phyloP scores from a whole-genome alignment of 2,329 filamentous ascomycete genomes.

The Arthrobotrys iridis region DNA sequence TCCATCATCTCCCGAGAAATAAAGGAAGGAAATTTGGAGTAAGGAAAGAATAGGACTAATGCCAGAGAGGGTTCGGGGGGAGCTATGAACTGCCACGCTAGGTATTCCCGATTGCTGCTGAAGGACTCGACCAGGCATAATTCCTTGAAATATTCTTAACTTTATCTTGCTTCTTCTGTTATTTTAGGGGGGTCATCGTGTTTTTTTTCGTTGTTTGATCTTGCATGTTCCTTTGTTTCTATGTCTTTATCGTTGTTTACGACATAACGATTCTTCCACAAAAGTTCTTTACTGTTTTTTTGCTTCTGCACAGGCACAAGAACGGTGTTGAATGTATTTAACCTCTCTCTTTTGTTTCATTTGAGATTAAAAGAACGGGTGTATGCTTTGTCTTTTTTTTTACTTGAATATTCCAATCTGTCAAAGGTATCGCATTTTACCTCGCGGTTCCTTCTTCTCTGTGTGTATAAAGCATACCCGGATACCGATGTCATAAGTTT shows the following conservation, averaged over 20 bases:
- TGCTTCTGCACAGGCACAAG: slow-evolving; percentile 29
- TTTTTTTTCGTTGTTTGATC: neutral
- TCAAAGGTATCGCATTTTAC: slow-evolving; percentile 19
- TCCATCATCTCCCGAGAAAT: neutral
- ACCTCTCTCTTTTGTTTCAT: slow-evolving; percentile 26
- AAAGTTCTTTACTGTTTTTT: slow-evolving; percentile 50
- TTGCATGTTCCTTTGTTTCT: slow-evolving; percentile 1
- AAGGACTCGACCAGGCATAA: neutral
- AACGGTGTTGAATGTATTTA: slow-evolving; percentile 54
- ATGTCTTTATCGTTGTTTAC: slow-evolving; percentile 1
- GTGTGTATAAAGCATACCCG: slow-evolving; percentile 28
- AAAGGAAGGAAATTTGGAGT: neutral
- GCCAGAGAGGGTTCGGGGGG: neutral
- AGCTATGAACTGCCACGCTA: neutral
- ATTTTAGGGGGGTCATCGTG: slow-evolving; percentile 3
- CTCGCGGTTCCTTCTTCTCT: neutral
- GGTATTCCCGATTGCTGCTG: neutral
- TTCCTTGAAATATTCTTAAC: neutral
- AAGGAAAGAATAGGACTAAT: neutral
- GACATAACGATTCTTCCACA: slow-evolving; percentile 30
- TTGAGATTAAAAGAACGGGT: slow-evolving; percentile 23
- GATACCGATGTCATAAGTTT: slow-evolving; percentile 14
- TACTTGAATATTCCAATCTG: slow-evolving; percentile 3
- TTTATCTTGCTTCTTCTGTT: slow-evolving; percentile 7
- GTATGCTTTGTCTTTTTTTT: slow-evolving; percentile 19